Percentiles rank a stretch among this genome's conserved stretches.
phyloP scores from a whole-genome alignment of 1,284 basidiomycete genomes.

The Pseudozyma hubeiensis region DNA sequence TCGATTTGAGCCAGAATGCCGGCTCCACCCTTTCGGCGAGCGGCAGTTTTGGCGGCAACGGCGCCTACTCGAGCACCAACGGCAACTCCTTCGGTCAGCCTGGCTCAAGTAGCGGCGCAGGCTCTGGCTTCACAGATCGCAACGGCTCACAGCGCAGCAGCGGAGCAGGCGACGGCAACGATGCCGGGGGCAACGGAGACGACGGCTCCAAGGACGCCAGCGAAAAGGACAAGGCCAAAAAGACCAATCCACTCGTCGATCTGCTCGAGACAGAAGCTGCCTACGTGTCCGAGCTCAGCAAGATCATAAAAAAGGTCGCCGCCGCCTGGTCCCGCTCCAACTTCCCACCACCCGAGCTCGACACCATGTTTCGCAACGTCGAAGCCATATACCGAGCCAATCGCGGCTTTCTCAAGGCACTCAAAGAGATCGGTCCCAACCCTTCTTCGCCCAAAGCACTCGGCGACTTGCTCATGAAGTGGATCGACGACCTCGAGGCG shows the following conservation, averaged over 20 bases:
- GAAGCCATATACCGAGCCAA: conserved; percentile 93
- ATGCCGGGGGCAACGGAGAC: conserved; percentile 35
- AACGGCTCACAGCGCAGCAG: conserved; percentile 24
- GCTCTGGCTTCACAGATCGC: conserved; percentile 9
- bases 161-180: conserved; percentile 19
- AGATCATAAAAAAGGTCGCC: conserved; percentile 95
- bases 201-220: conserved; percentile 22
- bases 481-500: conserved; percentile 79
- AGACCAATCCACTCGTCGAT: conserved; percentile 83
- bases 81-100: conserved; percentile 8
- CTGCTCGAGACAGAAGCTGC: conserved; percentile 91
- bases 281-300: conserved; percentile 91
- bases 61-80: conserved; percentile 22
- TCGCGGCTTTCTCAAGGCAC: conserved; percentile 77
- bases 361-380: conserved; percentile 91
- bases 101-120: conserved; percentile 8
- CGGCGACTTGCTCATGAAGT: conserved; percentile 95
- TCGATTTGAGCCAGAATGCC: conserved; percentile 32
- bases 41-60: conserved; percentile 24
- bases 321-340: conserved; percentile 95
- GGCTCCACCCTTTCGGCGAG: conserved; percentile 20
- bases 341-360: conserved; percentile 89
- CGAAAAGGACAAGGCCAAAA: conserved; percentile 45
- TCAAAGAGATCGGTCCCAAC: conserved; percentile 92
- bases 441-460: conserved; percentile 94